A percentile compares a stretch with the other conserved stretches of the same genome.
Evolutionary conservation across 1,284 basidiomycete genomes (phyloP).

Genomic region (Leccinum pachyderme): DNA sequence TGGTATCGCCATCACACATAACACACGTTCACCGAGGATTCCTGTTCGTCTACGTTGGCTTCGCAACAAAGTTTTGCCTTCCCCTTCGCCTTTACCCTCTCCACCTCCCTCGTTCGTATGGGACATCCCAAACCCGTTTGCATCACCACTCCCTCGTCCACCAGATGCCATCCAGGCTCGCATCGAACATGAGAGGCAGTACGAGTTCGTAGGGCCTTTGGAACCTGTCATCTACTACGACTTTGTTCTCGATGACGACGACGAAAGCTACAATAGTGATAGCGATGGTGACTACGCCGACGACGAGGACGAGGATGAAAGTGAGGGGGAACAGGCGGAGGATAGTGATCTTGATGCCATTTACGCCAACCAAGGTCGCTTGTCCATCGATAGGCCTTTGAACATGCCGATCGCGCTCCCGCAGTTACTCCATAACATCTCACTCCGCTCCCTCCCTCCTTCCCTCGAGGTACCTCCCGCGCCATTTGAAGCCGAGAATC

Average conservation of each 20-base stretch:
- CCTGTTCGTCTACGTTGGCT: background rate
- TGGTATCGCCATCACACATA: background rate
- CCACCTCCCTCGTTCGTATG: slow-evolving; percentile 10
- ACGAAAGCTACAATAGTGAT: background rate
- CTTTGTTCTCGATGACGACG: background rate
- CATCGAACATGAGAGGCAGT: background rate
- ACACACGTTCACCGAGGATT: background rate
- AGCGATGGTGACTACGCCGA: background rate
- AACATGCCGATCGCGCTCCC: slow-evolving; percentile 10
- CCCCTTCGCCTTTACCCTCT: background rate
- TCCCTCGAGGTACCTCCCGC: background rate
- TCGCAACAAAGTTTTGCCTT: background rate
- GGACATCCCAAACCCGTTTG: slow-evolving; percentile 22
- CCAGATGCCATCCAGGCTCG: slow-evolving; percentile 2
- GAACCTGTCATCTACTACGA: background rate
- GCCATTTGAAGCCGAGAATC: background rate
- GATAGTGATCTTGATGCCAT: background rate
- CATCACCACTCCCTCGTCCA: background rate
- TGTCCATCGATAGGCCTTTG: background rate
- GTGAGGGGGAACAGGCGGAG: background rate
- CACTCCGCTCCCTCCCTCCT: background rate
- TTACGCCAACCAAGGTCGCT: background rate
- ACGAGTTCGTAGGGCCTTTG: slow-evolving; percentile 3
- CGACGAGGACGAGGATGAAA: background rate
- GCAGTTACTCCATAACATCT: slow-evolving; percentile 1